phyloP scores from a whole-genome alignment of 495 filamentous ascomycete genomes.

The Talaromyces borbonicus region DNA sequence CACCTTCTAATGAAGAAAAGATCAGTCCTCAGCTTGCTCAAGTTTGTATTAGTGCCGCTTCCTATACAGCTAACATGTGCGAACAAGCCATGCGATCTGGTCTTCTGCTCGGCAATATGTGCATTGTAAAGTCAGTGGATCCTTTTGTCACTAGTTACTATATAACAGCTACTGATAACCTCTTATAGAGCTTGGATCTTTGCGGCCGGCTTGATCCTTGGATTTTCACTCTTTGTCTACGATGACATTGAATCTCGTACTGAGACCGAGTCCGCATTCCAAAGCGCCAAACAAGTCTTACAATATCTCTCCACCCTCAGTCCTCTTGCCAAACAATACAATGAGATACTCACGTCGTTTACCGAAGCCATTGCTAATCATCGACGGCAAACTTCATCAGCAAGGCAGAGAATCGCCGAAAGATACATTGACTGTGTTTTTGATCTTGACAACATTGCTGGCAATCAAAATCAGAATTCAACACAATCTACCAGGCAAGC shows the following conservation, averaged over 20 bases:
- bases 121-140: conserved; percentile 1
- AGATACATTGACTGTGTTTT: conserved; percentile 4
- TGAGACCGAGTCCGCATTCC: conserved; percentile 2
- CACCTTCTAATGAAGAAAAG: not conserved
- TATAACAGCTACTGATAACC: not conserved
- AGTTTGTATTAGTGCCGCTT: conserved; percentile 2
- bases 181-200: conserved; percentile 27
- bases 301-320: not conserved
- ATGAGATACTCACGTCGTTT: conserved; percentile 7
- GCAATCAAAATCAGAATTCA: too few species aligned
- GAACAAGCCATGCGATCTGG: conserved; percentile 4
- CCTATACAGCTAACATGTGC: conserved; percentile 7
- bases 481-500: too few species aligned
- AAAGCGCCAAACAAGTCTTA: not conserved
- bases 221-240: conserved; percentile 33
- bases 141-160: not conserved
- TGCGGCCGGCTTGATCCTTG: conserved; percentile 31
- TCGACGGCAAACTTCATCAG: conserved; percentile 1
- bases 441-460: not conserved
- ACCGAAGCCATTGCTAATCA: conserved; percentile 5
- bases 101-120: conserved; percentile 2
- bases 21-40: conserved; percentile 2
- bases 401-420: not conserved
- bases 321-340: conserved; percentile 4
- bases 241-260: conserved; percentile 9